phyloP scores from a whole-genome alignment of 2,329 filamentous ascomycete genomes.

The Diaporthe aspalathi region DNA sequence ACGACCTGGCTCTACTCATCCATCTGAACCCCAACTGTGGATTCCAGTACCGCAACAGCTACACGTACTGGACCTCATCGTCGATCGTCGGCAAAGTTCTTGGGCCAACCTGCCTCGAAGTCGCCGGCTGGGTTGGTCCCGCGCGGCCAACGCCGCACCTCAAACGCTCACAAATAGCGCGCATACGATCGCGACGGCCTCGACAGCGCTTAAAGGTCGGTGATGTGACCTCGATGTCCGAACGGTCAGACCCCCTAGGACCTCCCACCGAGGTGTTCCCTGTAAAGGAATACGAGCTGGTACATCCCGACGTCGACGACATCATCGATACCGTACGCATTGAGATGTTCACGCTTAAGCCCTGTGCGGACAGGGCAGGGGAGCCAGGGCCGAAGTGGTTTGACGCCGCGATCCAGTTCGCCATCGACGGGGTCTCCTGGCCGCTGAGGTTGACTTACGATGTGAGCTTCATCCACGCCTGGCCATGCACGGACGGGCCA shows the following conservation, averaged over 20 bases:
- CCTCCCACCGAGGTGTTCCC: conserved; percentile 72
- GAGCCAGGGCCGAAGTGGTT: conserved; percentile 58
- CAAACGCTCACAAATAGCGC: conserved; percentile 75
- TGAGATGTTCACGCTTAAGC: conserved; percentile 72
- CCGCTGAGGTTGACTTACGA: conserved; percentile 72
- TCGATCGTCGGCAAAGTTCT: conserved; percentile 82
- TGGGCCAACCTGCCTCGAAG: conserved; percentile 75
- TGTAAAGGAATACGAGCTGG: conserved; percentile 74
- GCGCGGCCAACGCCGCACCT: conserved; percentile 76
- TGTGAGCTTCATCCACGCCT: conserved; percentile 74
- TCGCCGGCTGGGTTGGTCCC: conserved; percentile 81
- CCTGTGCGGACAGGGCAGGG: conserved; percentile 48
- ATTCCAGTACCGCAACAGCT: conserved; percentile 79
- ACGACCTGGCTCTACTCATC: conserved; percentile 73
- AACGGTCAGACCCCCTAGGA: conserved; percentile 76
- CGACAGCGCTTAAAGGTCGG: conserved; percentile 66
- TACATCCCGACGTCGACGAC: conserved; percentile 67
- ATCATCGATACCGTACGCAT: conserved; percentile 75
- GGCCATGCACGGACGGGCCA: conserved; percentile 72
- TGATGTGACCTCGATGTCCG: conserved; percentile 74
- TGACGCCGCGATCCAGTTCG: conserved; percentile 72
- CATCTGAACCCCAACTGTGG: conserved; percentile 76
- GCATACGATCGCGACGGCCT: conserved; percentile 71
- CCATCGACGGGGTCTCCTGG: conserved; percentile 72
- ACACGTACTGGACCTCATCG: conserved; percentile 80